Evolutionary conservation across 768 basidiomycete genomes (phyloP).

Genomic region (Macrolepiota albuminosa): DNA sequence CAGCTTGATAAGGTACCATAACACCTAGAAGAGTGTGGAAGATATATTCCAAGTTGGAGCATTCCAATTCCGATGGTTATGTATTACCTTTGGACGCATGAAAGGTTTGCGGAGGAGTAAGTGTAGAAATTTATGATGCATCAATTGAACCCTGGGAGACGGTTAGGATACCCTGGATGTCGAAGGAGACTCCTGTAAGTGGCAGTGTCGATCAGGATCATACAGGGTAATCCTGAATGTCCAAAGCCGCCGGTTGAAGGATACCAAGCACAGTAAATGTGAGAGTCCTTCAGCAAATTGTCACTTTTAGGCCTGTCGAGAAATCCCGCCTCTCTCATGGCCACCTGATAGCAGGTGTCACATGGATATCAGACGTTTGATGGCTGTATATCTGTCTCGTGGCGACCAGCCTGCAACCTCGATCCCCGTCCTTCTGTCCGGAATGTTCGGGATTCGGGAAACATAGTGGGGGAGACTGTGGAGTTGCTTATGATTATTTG

Average conservation of each 20-base stretch:
- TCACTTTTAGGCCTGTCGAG: not conserved
- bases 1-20: not conserved
- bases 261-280: not conserved
- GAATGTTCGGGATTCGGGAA: conserved; percentile 3
- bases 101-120: not conserved
- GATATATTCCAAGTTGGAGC: not conserved
- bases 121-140: conserved; percentile 3
- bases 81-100: not conserved
- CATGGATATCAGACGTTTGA: conserved; percentile 1
- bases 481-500: not conserved
- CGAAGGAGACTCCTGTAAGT: conserved; percentile 7
- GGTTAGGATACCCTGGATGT: conserved; percentile 9
- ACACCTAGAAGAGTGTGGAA: not conserved
- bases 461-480: not conserved
- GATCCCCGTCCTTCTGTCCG: conserved; percentile 3
- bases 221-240: conserved; percentile 6
- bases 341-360: not conserved
- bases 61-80: not conserved
- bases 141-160: conserved; percentile 10
- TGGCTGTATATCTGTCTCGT: conserved; percentile 2
- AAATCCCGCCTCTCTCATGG: not conserved
- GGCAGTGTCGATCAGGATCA: conserved; percentile 19
- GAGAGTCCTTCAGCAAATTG: not conserved
- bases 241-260: conserved; percentile 13
- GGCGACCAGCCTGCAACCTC: not conserved